phyloP scores from a whole-genome alignment of 805 yeast genomes.

The Diddensiella caesifluorescens region DNA sequence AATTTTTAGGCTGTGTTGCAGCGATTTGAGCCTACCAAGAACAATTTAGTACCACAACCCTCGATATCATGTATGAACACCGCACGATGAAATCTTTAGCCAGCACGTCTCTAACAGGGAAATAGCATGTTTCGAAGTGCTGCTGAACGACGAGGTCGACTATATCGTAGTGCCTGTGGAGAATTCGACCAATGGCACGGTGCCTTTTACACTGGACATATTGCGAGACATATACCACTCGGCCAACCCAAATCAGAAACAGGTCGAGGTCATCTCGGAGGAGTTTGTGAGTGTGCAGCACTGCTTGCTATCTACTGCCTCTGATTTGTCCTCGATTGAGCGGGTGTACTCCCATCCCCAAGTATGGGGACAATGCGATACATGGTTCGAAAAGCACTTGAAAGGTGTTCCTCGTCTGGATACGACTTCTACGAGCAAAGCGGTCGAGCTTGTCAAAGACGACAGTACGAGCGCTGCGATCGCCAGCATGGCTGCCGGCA shows the following conservation, averaged over 20 bases:
- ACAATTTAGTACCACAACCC: slow-evolving; percentile 22
- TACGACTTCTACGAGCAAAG: slow-evolving; percentile 75
- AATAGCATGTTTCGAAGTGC: slow-evolving; percentile 56
- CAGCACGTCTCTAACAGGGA: too few species aligned
- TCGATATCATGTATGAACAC: slow-evolving; percentile 23
- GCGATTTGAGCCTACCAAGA: slow-evolving; percentile 29
- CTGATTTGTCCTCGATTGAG: slow-evolving; percentile 40
- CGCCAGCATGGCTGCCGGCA: slow-evolving; percentile 64
- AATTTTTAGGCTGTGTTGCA: slow-evolving; percentile 44
- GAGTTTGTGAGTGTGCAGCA: slow-evolving; percentile 82
- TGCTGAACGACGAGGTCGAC: slow-evolving; percentile 46
- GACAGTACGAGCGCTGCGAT: slow-evolving; percentile 57
- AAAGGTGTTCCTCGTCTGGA: slow-evolving; percentile 50
- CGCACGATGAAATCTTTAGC: slow-evolving; percentile 40
- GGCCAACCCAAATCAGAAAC: slow-evolving; percentile 23
- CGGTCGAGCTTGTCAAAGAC: slow-evolving; percentile 58
- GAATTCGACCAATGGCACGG: slow-evolving; percentile 93
- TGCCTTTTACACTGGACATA: slow-evolving; percentile 76
- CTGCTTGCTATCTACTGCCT: slow-evolving; percentile 49
- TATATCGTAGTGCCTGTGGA: slow-evolving; percentile 84
- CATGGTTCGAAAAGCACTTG: slow-evolving; percentile 42
- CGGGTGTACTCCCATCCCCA: slow-evolving; percentile 90
- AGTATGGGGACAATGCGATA: slow-evolving; percentile 89
- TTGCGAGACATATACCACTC: slow-evolving; percentile 46
- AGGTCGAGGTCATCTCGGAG: slow-evolving; percentile 60